Percentiles rank a stretch among this genome's conserved stretches.
These are phyloP conservation scores for Scutellaria galericulata DNA, from an alignment of 257 asterid species.

Conservation along the genomic window DNA sequence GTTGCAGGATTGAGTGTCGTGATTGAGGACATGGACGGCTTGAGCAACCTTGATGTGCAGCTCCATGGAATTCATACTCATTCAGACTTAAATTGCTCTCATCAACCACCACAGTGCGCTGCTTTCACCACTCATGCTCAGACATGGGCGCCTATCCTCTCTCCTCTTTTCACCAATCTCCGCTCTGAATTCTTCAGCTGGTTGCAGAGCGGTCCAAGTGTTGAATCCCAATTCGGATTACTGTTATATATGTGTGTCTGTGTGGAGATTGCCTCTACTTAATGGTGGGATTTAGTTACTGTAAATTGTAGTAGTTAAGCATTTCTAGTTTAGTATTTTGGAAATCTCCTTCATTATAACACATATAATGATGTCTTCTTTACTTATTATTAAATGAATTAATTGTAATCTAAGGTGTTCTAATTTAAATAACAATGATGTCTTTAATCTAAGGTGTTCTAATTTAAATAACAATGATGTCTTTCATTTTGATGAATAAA, in stretches of 20 bases:
- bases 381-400: too few relatives aligned
- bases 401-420: too few relatives aligned
- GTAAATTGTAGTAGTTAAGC: too few relatives aligned
- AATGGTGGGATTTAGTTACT: too few relatives aligned
- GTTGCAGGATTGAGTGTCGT: conserved; percentile 80
- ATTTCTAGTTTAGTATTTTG: too few relatives aligned
- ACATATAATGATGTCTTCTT: too few relatives aligned
- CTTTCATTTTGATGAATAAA: too few relatives aligned
- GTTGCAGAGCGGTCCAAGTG: conserved; percentile 24
- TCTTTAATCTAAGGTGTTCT: too few relatives aligned
- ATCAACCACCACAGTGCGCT: conserved; percentile 8
- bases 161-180: background rate
- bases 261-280: too few relatives aligned
- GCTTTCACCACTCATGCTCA: background rate
- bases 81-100: conserved; percentile 15
- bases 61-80: conserved; percentile 49
- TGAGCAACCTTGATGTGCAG: conserved; percentile 77
- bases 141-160: conserved; percentile 5
- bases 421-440: too few relatives aligned
- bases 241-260: background rate
- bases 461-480: too few relatives aligned
- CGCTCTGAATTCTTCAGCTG: conserved; percentile 17
- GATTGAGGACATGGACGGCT: conserved; percentile 88
- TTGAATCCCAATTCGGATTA: conserved; percentile 1
- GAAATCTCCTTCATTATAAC: too few relatives aligned